Evolutionary conservation across 1,284 basidiomycete genomes (phyloP), one percentile per base, ranked within the genome.

Genomic region (Boletellus dicymbophilus): DNA sequence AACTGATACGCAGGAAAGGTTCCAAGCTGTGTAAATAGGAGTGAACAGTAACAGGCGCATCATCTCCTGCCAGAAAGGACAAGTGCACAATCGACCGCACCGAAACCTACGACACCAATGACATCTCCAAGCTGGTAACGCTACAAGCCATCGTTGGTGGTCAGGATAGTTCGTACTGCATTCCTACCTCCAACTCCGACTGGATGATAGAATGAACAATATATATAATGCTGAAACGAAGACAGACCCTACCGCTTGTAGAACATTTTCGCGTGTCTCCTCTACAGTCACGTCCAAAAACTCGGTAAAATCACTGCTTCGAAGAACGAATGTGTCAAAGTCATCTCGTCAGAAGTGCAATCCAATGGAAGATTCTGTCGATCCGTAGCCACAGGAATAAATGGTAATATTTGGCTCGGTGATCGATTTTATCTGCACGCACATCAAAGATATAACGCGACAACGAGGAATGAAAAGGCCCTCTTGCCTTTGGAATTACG

Each of bases 131-230:
- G 38, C 11, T 28, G 50, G 23, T 65, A 63, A 15, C 57, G 57
- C 63, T 61, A 65, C 30, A 65, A 39, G 5, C 63, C 63, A 21
- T 56, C 50, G 33, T 46, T 44, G 7, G 60, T 61, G 4, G 58
- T 63, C 33, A 58, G 33, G 11, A 57, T 38, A 4, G 45, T 20
- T 63, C 56, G 30, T 62, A 63, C 3, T 36, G 39, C 39, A 58
- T 55, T 1, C 55, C 54, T 2, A 47, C 48, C 34, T 61, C 28
- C 6, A 60, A 40, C 20, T 65, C 55, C 61, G 59, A 63, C 61
- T 63, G n/a, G n/a, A n/a, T n/a, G n/a, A n/a, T n/a, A n/a, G n/a
- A n/a, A n/a, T n/a, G n/a, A n/a, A n/a, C n/a, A n/a, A n/a, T n/a
- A n/a, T n/a, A n/a, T n/a, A n/a, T 12, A 53, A 55, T 22, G 54